Conservation (phyloP, 345 rosid species). For the Acer yangbiense region DNA sequence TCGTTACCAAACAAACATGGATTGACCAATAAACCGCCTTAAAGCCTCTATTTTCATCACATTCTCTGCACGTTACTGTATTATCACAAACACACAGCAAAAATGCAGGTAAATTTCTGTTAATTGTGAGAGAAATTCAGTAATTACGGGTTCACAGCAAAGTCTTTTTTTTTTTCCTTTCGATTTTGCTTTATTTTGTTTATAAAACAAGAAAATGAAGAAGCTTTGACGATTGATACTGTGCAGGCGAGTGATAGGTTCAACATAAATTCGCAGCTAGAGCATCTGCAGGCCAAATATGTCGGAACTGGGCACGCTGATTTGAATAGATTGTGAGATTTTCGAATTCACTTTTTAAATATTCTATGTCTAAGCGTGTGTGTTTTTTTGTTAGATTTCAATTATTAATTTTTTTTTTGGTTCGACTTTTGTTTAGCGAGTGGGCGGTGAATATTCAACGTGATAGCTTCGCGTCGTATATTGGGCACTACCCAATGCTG, state of each 20-base stretch:
- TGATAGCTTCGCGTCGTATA: slow-evolving; percentile 87
- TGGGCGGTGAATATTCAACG: slow-evolving; percentile 96
- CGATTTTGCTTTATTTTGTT: too few species aligned
- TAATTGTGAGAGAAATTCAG: too few species aligned
- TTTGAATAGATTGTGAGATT: slow-evolving; percentile 82
- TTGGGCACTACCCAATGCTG: slow-evolving; percentile 82
- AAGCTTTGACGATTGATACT: neutral
- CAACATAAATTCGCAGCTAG: slow-evolving; percentile 97
- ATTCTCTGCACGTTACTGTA: neutral
- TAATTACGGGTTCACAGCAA: neutral
- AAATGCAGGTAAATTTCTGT: slow-evolving; percentile 3
- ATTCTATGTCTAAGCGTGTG: neutral
- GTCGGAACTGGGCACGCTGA: slow-evolving; percentile 98
- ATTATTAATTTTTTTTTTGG: neutral
- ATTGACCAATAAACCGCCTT: neutral
- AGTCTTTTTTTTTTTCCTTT: neutral
- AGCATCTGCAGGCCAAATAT: slow-evolving; percentile 97
- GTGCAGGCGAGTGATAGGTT: slow-evolving; percentile 97
- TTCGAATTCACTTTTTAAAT: neutral
- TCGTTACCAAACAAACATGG: neutral
- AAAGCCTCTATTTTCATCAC: neutral
- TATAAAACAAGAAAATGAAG: neutral
- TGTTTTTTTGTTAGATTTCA: neutral
- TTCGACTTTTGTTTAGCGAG: slow-evolving; percentile 47
- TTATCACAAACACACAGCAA: neutral